These are phyloP conservation scores for Claviceps cyperi DNA, from an alignment of 2,329 filamentous ascomycete genomes.

Conservation along the genomic window DNA sequence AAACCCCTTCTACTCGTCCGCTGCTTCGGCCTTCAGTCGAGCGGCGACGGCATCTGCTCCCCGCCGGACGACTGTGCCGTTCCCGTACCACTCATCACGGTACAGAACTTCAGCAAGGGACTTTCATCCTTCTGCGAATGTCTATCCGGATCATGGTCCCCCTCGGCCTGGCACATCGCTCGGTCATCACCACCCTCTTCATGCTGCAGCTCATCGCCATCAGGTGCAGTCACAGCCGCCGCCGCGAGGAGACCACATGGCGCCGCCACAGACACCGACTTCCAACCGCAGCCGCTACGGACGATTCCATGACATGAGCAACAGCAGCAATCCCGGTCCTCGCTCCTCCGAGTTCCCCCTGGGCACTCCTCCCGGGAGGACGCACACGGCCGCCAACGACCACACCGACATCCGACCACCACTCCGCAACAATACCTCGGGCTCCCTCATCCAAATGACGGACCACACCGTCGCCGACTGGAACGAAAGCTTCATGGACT, in stretches of 20 bases:
- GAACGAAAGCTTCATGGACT: constrained; percentile 22
- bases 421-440: constrained; percentile 9
- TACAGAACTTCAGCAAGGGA: constrained; percentile 21
- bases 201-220: background rate
- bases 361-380: background rate
- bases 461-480: constrained; percentile 20
- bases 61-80: background rate
- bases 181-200: constrained; percentile 1
- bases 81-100: constrained; percentile 4
- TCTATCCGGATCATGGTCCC: background rate
- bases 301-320: constrained; percentile 14
- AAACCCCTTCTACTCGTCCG: constrained; percentile 2
- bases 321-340: background rate
- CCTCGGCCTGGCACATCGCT: constrained; percentile 10
- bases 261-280: constrained; percentile 18
- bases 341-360: background rate
- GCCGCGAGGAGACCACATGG: constrained; percentile 12
- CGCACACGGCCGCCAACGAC: background rate
- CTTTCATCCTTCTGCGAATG: constrained; percentile 13
- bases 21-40: constrained; percentile 7
- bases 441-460: constrained; percentile 21
- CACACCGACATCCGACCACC: constrained; percentile 8
- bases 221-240: background rate
- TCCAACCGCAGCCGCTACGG: constrained; percentile 14
- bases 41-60: background rate